Base-by-base conservation (phyloP, 352 stramenopile genomes). In the Globisporangium irregulare region DNA sequence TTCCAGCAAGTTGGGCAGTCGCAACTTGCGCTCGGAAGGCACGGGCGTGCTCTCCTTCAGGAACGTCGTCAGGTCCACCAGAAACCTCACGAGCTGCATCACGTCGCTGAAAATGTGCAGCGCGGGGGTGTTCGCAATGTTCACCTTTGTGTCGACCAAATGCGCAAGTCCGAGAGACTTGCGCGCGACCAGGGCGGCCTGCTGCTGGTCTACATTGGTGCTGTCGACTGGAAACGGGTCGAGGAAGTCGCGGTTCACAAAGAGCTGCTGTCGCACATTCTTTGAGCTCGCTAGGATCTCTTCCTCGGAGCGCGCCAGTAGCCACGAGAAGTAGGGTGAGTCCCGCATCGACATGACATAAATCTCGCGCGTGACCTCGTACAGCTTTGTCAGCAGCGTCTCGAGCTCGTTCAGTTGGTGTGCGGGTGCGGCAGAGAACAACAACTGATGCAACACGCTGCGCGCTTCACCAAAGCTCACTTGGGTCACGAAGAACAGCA, bases 401-500 rank as follows among this genome's bases (percentile, higher is more conserved):
- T 81, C 71, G 12, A 89, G 77, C 6, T 76, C 74, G 38, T 81
- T 64, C 0, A 74, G 76, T 38, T 89, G 79, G n/a, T 87, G 76
- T 1, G 59, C 36, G 8, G 79, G 77, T 18, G 79, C 78, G 32
- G 72, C 62, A 4, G 64, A 70, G 46, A 90, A 89, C 56, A 89
- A 29, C 1, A 86, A 53, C 32, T 86, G 70, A 3, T 75, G 78
- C 2, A 91, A 51, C 25, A 86, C 74, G 41, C 73, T 79, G 48
- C 74, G 73, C 58, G 63, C 57, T 38, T 86, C 75, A 1, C 80
- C 78, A 34, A 86, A 86, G 63, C 83, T 89, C 41, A 90, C 73
- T 36, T 89, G 81, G 1, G 79, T 87, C 29, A 85, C 73, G 48
- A 86, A 91, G 64, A 87, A 88, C 10, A 90, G 59, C 76, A 91